A percentile compares a stretch with the other conserved stretches of the same genome.
phyloP scores from a whole-genome alignment of 2,329 filamentous ascomycete genomes.

The Ophiosphaerella korrae region DNA sequence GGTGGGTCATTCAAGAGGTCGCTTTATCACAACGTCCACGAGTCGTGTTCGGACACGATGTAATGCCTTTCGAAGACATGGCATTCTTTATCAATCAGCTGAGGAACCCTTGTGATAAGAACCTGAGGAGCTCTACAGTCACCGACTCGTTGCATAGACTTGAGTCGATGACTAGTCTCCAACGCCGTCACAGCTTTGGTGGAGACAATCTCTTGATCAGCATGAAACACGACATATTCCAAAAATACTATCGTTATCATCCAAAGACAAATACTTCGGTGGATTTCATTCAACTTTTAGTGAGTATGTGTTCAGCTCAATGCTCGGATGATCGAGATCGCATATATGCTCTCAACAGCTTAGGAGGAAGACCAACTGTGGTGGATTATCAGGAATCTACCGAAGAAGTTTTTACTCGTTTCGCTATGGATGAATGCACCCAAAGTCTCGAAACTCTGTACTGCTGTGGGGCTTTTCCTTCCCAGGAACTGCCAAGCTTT shows the following conservation, averaged over 20 bases:
- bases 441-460: constrained; percentile 2
- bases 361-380: background rate
- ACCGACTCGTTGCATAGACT: background rate
- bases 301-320: constrained; percentile 1
- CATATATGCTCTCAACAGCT: constrained; percentile 1
- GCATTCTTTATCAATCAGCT: constrained; percentile 3
- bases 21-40: background rate
- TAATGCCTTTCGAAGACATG: constrained; percentile 4
- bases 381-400: constrained; percentile 1
- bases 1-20: constrained; percentile 5
- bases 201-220: background rate
- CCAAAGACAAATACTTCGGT: background rate
- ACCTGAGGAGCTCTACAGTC: background rate
- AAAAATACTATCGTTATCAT: constrained; percentile 2
- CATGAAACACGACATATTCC: constrained; percentile 1
- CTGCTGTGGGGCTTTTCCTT: constrained; percentile 4
- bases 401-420: background rate
- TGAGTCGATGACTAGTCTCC: constrained; percentile 4
- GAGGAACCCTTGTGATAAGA: background rate
- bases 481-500: background rate
- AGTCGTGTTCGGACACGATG: background rate
- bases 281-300: constrained; percentile 3
- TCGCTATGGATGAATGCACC: background rate
- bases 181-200: constrained; percentile 1
- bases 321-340: constrained; percentile 4